These are phyloP conservation scores for Ceratocystis huliohia DNA, from an alignment of 2,329 filamentous ascomycete genomes.

Conservation along the genomic window DNA sequence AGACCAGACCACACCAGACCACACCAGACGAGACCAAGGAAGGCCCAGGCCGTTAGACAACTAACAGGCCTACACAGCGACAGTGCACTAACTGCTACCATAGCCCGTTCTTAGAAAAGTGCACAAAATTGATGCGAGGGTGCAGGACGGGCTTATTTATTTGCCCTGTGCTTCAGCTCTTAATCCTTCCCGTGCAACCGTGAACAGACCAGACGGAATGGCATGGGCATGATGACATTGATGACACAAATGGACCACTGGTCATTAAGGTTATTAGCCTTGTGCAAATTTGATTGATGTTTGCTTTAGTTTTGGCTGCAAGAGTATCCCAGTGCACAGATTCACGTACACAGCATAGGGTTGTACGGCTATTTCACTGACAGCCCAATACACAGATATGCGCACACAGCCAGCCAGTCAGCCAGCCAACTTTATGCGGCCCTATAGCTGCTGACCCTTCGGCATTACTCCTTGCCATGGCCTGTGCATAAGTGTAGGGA, in stretches of 20 bases:
- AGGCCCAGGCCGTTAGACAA: background rate
- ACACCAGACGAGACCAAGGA: background rate
- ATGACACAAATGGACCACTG: background rate
- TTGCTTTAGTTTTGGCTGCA: background rate
- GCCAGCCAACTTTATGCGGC: too few relatives aligned
- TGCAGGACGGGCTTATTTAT: background rate
- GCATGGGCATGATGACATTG: too few relatives aligned
- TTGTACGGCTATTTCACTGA: too few relatives aligned
- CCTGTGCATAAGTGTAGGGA: too few relatives aligned
- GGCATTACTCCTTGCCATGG: background rate
- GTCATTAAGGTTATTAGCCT: constrained; percentile 3
- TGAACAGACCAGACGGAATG: background rate
- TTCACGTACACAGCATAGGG: too few relatives aligned
- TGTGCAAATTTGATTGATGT: background rate
- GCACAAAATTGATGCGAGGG: background rate
- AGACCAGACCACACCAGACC: background rate
- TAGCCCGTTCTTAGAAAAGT: background rate
- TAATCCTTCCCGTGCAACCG: constrained; percentile 7
- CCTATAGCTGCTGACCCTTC: background rate
- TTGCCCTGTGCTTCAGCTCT: background rate
- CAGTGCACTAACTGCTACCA: background rate
- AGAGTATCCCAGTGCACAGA: too few relatives aligned
- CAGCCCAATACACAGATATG: too few relatives aligned
- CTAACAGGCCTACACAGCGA: background rate
- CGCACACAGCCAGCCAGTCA: too few relatives aligned